Percentiles rank a stretch among this genome's conserved stretches.
Conservation (phyloP, 768 basidiomycete species). For the Boletus reticuloceps region DNA sequence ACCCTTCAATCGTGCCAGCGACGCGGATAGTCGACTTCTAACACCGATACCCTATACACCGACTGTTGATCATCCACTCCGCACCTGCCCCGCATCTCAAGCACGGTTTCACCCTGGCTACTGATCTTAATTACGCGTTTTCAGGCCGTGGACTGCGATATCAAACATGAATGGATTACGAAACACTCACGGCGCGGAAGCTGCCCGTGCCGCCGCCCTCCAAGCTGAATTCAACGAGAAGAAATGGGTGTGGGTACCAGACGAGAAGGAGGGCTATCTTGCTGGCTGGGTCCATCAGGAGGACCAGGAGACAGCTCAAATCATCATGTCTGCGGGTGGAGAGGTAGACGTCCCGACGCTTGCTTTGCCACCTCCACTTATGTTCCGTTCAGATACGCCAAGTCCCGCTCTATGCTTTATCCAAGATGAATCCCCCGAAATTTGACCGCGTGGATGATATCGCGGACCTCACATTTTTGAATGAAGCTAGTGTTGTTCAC, state of each 20-base stretch:
- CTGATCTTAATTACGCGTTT: conserved; percentile 12
- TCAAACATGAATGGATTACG: conserved; percentile 47
- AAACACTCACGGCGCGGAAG: conserved; percentile 59
- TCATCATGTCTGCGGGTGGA: conserved; percentile 80
- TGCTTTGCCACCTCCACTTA: conserved; percentile 4
- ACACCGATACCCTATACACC: conserved; percentile 7
- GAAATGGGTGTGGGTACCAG: conserved; percentile 98
- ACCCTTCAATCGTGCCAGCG: conserved; percentile 1
- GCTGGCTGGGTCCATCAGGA: conserved; percentile 92
- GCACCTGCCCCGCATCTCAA: background rate
- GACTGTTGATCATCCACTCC: background rate
- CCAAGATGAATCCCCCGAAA: conserved; percentile 98
- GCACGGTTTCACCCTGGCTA: conserved; percentile 4
- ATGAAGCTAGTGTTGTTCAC: conserved; percentile 99
- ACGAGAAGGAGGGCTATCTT: conserved; percentile 88
- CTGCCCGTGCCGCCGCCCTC: conserved; percentile 80
- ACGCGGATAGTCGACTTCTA: background rate
- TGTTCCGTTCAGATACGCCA: conserved; percentile 47
- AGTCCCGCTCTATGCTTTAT: conserved; percentile 77
- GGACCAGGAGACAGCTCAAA: conserved; percentile 78
- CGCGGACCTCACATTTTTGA: conserved; percentile 95
- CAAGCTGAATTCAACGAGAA: conserved; percentile 97
- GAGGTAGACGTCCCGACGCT: conserved; percentile 50
- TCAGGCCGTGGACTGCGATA: background rate
- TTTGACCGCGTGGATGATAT: conserved; percentile 98